These are phyloP conservation scores for Phytophthora aleatoria DNA, from an alignment of 352 stramenopile genomes.

Conservation along the genomic window DNA sequence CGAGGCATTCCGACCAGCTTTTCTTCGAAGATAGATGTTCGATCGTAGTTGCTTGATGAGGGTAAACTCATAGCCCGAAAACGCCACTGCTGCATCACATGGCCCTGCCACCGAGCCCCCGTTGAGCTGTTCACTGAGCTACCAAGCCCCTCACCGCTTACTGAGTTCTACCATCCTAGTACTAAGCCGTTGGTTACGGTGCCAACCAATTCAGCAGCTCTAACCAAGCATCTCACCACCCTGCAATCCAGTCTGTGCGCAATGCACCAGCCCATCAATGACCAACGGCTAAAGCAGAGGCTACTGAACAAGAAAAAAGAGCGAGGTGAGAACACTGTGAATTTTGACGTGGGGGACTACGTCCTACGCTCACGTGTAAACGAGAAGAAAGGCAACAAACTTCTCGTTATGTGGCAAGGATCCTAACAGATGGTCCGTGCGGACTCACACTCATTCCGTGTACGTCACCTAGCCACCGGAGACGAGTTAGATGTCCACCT, in stretches of 20 bases:
- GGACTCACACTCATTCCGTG: slow-evolving; percentile 16
- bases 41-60: too few species aligned
- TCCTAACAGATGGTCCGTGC: slow-evolving; percentile 7
- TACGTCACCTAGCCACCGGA: slow-evolving; percentile 13
- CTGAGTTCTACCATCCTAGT: slow-evolving; percentile 11
- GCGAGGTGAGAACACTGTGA: slow-evolving; percentile 12
- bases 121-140: slow-evolving; percentile 30
- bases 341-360: slow-evolving; percentile 15
- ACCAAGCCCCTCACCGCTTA: slow-evolving; percentile 3
- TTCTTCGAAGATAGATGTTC: too few species aligned
- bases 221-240: not conserved
- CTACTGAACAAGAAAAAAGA: slow-evolving; percentile 13
- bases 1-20: too few species aligned
- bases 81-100: too few species aligned
- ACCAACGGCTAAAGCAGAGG: slow-evolving; percentile 7
- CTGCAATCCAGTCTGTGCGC: slow-evolving; percentile 3
- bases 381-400: slow-evolving; percentile 15
- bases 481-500: slow-evolving; percentile 10
- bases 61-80: too few species aligned
- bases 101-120: slow-evolving; percentile 4
- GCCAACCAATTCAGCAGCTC: not conserved
- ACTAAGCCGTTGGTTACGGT: not conserved
- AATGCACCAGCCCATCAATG: slow-evolving; percentile 4
- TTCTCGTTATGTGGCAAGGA: slow-evolving; percentile 18
- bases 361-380: slow-evolving; percentile 13